Conservation (phyloP, 768 basidiomycete genomes). For the Lactarius psammicola region DNA sequence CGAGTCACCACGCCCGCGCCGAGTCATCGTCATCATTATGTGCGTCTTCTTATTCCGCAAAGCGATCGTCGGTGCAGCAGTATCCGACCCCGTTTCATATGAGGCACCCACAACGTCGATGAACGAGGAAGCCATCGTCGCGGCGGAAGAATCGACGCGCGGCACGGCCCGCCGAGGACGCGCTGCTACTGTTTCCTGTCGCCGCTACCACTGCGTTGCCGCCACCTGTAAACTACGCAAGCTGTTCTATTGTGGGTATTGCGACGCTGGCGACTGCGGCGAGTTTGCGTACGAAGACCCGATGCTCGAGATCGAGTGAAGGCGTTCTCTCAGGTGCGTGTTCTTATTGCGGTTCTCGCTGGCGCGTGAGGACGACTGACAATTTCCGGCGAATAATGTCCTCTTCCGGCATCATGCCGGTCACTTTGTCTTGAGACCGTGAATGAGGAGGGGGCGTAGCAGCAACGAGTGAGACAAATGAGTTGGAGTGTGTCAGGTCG, state of each 20-base stretch:
- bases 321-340: conserved; percentile 43
- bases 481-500: conserved; percentile 26
- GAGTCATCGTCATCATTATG: conserved; percentile 1
- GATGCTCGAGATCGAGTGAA: conserved; percentile 58
- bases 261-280: conserved; percentile 36
- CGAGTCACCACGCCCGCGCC: conserved; percentile 19
- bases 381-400: conserved; percentile 34
- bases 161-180: conserved; percentile 34
- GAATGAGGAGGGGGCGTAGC: neutral
- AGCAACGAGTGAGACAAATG: conserved; percentile 23
- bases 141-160: conserved; percentile 1
- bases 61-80: neutral
- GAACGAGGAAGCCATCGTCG: conserved; percentile 5
- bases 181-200: neutral
- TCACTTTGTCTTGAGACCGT: neutral
- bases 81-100: neutral
- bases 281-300: conserved; percentile 35
- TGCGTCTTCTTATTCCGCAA: conserved; percentile 11
- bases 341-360: conserved; percentile 16
- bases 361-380: conserved; percentile 41
- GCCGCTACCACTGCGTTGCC: conserved; percentile 31
- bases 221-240: conserved; percentile 56
- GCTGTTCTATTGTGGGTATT: conserved; percentile 49
- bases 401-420: conserved; percentile 15
- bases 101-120: neutral